Conservation (phyloP, 2,329 filamentous ascomycete genomes). For the Epichloe coenophiala region DNA sequence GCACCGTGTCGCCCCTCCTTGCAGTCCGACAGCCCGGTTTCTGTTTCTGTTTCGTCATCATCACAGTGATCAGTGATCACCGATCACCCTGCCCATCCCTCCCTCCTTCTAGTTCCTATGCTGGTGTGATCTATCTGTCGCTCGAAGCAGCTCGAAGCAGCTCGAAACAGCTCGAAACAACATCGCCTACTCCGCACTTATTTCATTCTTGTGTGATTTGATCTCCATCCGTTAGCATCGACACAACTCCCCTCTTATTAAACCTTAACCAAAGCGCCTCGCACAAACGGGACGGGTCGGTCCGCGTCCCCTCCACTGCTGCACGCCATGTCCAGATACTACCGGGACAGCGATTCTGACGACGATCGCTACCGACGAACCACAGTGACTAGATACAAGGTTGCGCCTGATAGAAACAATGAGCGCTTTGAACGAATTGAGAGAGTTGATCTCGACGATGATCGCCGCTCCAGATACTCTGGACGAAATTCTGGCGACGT, state of each 20-base stretch:
- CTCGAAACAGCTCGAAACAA: too few relatives aligned
- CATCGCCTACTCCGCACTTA: too few relatives aligned
- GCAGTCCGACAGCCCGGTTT: constrained; percentile 3
- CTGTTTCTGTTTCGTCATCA: constrained; percentile 6
- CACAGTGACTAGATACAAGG: constrained; percentile 41
- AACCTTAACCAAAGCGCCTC: constrained; percentile 5
- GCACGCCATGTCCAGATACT: constrained; percentile 19
- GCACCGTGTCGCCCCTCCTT: background rate
- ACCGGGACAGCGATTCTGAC: constrained; percentile 24
- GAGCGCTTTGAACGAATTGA: constrained; percentile 27
- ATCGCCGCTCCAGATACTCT: constrained; percentile 31
- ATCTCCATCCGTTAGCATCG: background rate
- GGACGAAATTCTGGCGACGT: constrained; percentile 27
- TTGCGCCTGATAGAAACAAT: constrained; percentile 25
- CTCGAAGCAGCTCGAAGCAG: too few relatives aligned
- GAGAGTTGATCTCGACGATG: constrained; percentile 30
- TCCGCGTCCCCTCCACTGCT: constrained; percentile 10
- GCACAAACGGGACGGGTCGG: constrained; percentile 4
- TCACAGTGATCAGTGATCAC: background rate
- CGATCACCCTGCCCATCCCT: too few relatives aligned
- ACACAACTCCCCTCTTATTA: background rate
- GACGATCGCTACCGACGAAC: constrained; percentile 33
- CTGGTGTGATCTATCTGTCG: too few relatives aligned
- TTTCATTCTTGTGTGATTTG: background rate
- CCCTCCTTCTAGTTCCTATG: too few relatives aligned